Percentiles rank a stretch among this genome's conserved stretches.
phyloP scores from a whole-genome alignment of 352 stramenopile genomes.

The Phytophthora brassicae region DNA sequence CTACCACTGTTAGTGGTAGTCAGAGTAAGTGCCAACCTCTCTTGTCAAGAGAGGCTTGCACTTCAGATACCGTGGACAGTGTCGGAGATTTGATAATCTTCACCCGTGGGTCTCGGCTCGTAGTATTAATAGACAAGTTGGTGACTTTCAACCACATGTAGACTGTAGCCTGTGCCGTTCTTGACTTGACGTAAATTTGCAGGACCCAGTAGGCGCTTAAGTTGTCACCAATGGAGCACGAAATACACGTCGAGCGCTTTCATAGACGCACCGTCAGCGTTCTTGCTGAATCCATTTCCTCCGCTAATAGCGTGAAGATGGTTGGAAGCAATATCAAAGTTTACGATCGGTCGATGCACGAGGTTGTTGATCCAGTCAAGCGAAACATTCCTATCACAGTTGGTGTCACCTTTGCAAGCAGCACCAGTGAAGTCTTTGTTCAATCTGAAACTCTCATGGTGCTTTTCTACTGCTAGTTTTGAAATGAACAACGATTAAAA shows the following conservation, averaged over 20 bases:
- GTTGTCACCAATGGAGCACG: slow-evolving; percentile 48
- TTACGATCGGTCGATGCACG: slow-evolving; percentile 49
- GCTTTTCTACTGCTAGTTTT: slow-evolving; percentile 8
- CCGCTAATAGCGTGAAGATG: slow-evolving; percentile 50
- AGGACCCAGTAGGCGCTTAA: slow-evolving; percentile 57
- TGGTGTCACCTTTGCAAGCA: slow-evolving; percentile 7
- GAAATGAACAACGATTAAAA: slow-evolving; percentile 9
- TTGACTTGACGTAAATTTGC: slow-evolving; percentile 57
- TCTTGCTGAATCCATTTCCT: slow-evolving; percentile 54
- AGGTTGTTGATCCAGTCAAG: slow-evolving; percentile 61
- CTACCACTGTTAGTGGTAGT: no score
- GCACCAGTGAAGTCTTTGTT: not conserved
- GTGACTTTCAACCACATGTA: slow-evolving; percentile 54
- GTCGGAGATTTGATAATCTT: slow-evolving; percentile 33
- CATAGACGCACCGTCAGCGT: slow-evolving; percentile 39
- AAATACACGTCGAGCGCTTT: slow-evolving; percentile 48
- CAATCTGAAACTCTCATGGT: slow-evolving; percentile 18
- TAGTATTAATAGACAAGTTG: slow-evolving; percentile 66
- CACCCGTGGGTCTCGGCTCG: slow-evolving; percentile 28
- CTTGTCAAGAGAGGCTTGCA: slow-evolving; percentile 37
- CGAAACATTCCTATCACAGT: slow-evolving; percentile 36
- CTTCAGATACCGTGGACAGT: slow-evolving; percentile 27
- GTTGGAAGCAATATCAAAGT: slow-evolving; percentile 18
- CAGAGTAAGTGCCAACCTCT: slow-evolving; percentile 22
- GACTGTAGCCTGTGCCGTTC: slow-evolving; percentile 51